phyloP scores from a whole-genome alignment of 768 basidiomycete genomes.

The Rubroboletus satanas region DNA sequence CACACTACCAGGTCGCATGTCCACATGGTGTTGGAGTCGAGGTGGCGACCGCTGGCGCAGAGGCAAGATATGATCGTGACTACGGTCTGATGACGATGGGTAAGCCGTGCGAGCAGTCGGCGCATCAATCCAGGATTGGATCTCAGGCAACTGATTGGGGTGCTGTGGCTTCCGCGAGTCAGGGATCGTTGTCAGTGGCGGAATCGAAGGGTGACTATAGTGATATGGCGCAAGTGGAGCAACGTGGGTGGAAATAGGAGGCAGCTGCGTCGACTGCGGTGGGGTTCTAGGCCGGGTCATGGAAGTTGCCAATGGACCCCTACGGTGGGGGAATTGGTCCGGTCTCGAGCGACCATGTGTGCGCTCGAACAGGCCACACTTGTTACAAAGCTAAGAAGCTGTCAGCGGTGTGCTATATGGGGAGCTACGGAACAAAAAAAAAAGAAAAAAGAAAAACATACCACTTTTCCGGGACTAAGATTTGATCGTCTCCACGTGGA shows the following conservation, averaged over 20 bases:
- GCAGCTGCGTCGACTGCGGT: slow-evolving; percentile 42
- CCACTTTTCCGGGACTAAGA: slow-evolving; percentile 77
- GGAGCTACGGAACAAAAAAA: background rate
- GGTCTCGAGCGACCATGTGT: slow-evolving; percentile 77
- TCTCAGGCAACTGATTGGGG: slow-evolving; percentile 41
- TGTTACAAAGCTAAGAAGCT: slow-evolving; percentile 43
- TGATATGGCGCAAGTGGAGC: slow-evolving; percentile 44
- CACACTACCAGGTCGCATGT: slow-evolving; percentile 28
- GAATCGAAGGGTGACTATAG: slow-evolving; percentile 51
- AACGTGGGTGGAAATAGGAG: slow-evolving; percentile 42
- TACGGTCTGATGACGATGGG: slow-evolving; percentile 29
- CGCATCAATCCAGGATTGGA: slow-evolving; percentile 46
- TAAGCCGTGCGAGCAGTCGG: slow-evolving; percentile 27
- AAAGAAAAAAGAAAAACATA: slow-evolving; percentile 23
- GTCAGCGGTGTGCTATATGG: slow-evolving; percentile 5
- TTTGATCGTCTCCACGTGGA: slow-evolving; percentile 78
- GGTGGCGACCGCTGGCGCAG: slow-evolving; percentile 33
- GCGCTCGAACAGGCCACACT: slow-evolving; percentile 77
- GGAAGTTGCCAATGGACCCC: slow-evolving; percentile 59
- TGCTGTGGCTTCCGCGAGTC: slow-evolving; percentile 34
- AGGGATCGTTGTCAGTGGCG: slow-evolving; percentile 40
- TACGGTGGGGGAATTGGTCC: slow-evolving; percentile 77
- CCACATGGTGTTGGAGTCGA: slow-evolving; percentile 33
- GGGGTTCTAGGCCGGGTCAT: slow-evolving; percentile 48
- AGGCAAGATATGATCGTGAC: slow-evolving; percentile 28